A percentile compares a stretch with the other conserved stretches of the same genome.
These are phyloP conservation scores for Atkinsonella texensis DNA, from an alignment of 2,329 filamentous ascomycete genomes.

Conservation along the genomic window DNA sequence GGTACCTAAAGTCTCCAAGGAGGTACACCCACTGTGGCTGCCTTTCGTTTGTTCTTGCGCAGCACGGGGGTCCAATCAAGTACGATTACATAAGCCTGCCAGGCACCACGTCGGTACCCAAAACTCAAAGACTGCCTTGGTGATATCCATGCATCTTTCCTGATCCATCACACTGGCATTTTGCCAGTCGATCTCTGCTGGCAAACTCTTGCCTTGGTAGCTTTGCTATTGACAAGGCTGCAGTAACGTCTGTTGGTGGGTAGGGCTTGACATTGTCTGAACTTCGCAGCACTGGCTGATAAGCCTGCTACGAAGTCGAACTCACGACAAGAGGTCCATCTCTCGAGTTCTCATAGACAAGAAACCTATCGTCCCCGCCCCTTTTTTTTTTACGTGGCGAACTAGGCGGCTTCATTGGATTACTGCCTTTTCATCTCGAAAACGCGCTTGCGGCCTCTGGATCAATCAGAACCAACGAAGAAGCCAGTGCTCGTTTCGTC, in stretches of 20 bases:
- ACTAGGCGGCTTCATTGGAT: too few species aligned
- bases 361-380: too few species aligned
- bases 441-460: neutral
- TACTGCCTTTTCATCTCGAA: neutral
- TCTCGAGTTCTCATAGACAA: neutral
- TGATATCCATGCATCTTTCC: neutral
- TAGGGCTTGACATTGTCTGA: neutral
- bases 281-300: neutral
- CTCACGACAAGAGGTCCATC: neutral
- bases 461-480: neutral
- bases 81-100: slow-evolving; percentile 5
- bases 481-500: neutral
- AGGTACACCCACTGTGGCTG: neutral
- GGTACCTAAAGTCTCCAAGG: too few species aligned
- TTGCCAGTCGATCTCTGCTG: slow-evolving; percentile 3
- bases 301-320: neutral
- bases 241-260: neutral
- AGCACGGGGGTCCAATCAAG: slow-evolving; percentile 1
- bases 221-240: neutral
- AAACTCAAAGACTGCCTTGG: slow-evolving; percentile 4
- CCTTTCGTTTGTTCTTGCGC: neutral
- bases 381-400: too few species aligned
- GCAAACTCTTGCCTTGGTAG: neutral
- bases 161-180: slow-evolving; percentile 4
- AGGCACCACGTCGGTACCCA: slow-evolving; percentile 7